Base-by-base conservation (phyloP, 768 basidiomycete species). In the Suillus subaureus region DNA sequence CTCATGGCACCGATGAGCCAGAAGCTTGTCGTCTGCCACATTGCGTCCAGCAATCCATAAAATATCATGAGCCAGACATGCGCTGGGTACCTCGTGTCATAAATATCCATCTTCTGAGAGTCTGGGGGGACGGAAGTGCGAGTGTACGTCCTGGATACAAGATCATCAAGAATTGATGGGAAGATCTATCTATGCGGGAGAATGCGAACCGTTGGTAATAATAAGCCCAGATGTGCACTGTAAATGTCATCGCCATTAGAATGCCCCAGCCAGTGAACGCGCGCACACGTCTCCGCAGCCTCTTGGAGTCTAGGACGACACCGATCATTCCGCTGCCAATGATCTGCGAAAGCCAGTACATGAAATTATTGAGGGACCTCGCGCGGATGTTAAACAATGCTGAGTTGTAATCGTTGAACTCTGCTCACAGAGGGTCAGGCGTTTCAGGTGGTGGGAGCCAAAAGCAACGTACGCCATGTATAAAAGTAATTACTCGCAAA, bases 1-100 rank as follows among this genome's bases (percentile, higher is more conserved):
- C 89, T 90, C 88, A 94, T 90, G 11, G 90, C 88, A 49, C 92
- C 92, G 82, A 91, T 90, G 72, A 90, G 80, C 90, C 90, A 92
- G 74, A 92, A 91, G 11, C 85, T 84, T 0, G 84, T 86, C 3
- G 89, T 92, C 74, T 93, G 92, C 90, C 91, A 94, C 85, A 91
- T 88, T 0, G 92, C 81, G 69, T 94, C 92, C 54, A 92, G 81
- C 4, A 93, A 71, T 49, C 91, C 90, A 70, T 85, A 90, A 72
- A 87, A 83, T 61, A 90, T 82, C 76, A 88, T 92, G 13, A 94
- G 77, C 75, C 82, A 82, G 21, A 89, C 75, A 60, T 82, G 82
- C 23, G 65, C 67, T 21, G 70, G 71, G 49, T 61, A 73, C 1
- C 37, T 49, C 11, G 54, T 2, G 61, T 71, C 63, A 26, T 72